Percentiles rank a stretch among this genome's conserved stretches.
Conservation (phyloP, 768 basidiomycete genomes). For the Pulveroboletus sp. region DNA sequence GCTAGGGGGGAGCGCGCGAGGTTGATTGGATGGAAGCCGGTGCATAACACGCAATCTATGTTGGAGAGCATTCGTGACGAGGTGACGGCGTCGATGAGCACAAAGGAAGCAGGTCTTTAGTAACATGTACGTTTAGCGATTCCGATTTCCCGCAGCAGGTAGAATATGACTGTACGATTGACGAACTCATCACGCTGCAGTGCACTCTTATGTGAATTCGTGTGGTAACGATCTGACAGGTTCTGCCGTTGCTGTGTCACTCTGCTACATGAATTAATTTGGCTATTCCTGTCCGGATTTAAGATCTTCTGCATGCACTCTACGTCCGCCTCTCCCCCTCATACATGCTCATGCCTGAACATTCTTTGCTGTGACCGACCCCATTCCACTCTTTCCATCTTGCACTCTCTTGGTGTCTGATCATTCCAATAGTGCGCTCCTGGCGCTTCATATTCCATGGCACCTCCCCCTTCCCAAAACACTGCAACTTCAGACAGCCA, state of each 20-base stretch:
- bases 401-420: neutral
- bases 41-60: slow-evolving; percentile 38
- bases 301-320: slow-evolving; percentile 4
- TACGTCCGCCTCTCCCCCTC: neutral
- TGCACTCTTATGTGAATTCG: neutral
- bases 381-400: slow-evolving; percentile 6
- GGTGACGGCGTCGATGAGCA: slow-evolving; percentile 26
- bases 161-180: neutral
- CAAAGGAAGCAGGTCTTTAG: neutral
- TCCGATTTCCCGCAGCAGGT: neutral
- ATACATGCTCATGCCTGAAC: slow-evolving; percentile 16
- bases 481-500: slow-evolving; percentile 29
- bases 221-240: slow-evolving; percentile 2
- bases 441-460: slow-evolving; percentile 14
- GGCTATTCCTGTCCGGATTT: neutral
- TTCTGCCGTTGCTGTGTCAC: neutral
- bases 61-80: slow-evolving; percentile 41
- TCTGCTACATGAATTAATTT: slow-evolving; percentile 1
- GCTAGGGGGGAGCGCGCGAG: slow-evolving; percentile 18
- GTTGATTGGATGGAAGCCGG: slow-evolving; percentile 23
- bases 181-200: neutral
- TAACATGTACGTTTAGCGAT: neutral
- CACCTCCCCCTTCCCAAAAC: neutral
- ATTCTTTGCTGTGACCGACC: neutral
- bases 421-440: neutral